Evolutionary conservation across 352 stramenopile genomes (phyloP).

Genomic region (Pythium phragmiticola): DNA sequence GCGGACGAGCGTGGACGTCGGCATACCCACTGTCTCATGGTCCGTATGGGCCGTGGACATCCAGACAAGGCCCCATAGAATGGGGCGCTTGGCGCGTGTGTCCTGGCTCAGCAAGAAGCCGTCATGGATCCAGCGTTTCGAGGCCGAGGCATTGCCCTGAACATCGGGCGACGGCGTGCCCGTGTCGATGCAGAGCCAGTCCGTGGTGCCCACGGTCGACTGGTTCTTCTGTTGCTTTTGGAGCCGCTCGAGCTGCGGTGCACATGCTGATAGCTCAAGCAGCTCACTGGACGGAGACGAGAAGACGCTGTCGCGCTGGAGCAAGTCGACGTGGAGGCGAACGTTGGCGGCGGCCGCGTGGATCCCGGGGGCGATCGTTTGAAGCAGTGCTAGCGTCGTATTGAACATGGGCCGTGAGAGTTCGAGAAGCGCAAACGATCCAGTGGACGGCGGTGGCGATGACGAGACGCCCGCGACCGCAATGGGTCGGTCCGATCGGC

Average conservation of each 20-base stretch:
- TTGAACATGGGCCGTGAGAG: constrained; percentile 3
- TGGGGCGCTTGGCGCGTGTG: not conserved
- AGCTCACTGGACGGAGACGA: not conserved
- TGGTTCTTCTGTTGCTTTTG: not conserved
- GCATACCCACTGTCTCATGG: not conserved
- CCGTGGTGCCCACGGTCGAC: not conserved
- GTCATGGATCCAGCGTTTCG: constrained; percentile 3
- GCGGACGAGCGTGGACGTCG: constrained; percentile 14
- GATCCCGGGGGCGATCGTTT: not conserved
- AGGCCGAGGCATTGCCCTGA: not conserved
- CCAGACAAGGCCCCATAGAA: constrained; percentile 23
- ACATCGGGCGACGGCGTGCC: not conserved
- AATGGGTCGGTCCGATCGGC: not conserved
- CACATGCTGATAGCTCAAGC: not conserved
- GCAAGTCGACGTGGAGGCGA: not conserved
- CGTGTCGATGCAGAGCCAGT: constrained; percentile 25
- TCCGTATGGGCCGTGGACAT: constrained; percentile 11
- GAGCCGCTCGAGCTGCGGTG: not conserved
- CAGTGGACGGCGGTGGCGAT: not conserved
- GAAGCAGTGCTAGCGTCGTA: constrained; percentile 4
- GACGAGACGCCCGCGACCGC: not conserved
- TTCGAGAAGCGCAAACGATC: constrained; percentile 11
- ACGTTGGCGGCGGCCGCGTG: not conserved
- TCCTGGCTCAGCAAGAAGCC: constrained; percentile 19
- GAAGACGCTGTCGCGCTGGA: not conserved